Base-by-base conservation (phyloP, 2,329 filamentous ascomycete genomes). In the Cercospora zeae-maydis region DNA sequence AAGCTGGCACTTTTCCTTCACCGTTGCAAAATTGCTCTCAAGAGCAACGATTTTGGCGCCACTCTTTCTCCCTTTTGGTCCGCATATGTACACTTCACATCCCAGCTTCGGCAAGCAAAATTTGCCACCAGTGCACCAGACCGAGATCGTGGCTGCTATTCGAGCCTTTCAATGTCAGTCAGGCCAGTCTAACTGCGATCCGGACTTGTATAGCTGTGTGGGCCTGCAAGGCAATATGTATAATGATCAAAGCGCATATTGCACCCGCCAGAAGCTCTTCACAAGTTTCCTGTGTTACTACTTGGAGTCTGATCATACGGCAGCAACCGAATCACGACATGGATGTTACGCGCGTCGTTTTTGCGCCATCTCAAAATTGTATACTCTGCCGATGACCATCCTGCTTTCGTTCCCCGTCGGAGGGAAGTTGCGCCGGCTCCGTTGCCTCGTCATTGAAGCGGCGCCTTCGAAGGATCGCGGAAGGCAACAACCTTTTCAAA, bases 401-500 rank as follows among this genome's bases (percentile, higher is more conserved):
- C 24, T 27, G 3, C 24, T 45, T 45, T 45, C 13, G 39, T 45
- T 19, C 21, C 16, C 39, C 16, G 16, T 45, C 39, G 39, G 39
- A 45, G 39, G 39, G 16, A 21, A 10, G 21, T 47, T 58, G 55
- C 37, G 24, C 55, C 37, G 55, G 31, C 39, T 10, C 16, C 36
- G 24, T 19, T 19, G 54, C n/a, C 6, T 47, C 55, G 55, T 58
- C 55, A 58, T 58, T 24, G n/a, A 56, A 39, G 13, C 24, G 51
- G n/a, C 53, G 34, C 34, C 37, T 42, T 19, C 37, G 37, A 42
- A 45, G 39, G 39, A 45, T 45, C 9, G 19, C 54, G 34, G 27
- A 34, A 58, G 55, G 55, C 55, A 58, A 47, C 55, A 45, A 42
- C 55, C 33, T 27, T 19, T 24, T 42, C 53, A 37, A 36, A 56